Percentiles rank a stretch among this genome's conserved stretches.
These are phyloP conservation scores for Aquilaria agallochum DNA, from an alignment of 441 rosid genomes.

Conservation along the genomic window DNA sequence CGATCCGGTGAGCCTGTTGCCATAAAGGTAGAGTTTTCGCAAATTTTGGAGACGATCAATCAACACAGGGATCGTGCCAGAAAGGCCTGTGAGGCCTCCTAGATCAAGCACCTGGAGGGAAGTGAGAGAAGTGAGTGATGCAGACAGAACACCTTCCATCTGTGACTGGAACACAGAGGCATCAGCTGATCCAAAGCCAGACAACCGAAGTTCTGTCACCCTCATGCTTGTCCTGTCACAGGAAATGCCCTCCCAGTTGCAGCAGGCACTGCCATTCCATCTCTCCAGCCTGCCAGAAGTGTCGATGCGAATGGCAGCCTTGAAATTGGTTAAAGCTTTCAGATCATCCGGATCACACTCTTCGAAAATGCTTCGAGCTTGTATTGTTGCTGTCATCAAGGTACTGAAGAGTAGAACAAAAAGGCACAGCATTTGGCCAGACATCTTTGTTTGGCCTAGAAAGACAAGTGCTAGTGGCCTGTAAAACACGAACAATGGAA, in stretches of 20 bases:
- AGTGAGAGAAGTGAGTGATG: slow-evolving; percentile 33
- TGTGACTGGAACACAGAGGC: slow-evolving; percentile 35
- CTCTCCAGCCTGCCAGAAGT: slow-evolving; percentile 38
- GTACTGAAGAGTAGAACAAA: slow-evolving; percentile 17
- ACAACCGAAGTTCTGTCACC: slow-evolving; percentile 37
- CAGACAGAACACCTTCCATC: slow-evolving; percentile 44
- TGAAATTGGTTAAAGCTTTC: slow-evolving; percentile 36
- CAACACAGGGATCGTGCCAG: slow-evolving; percentile 37
- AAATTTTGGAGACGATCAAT: slow-evolving; percentile 40
- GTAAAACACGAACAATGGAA: neutral
- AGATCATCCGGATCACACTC: slow-evolving; percentile 37
- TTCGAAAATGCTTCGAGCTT: slow-evolving; percentile 9
- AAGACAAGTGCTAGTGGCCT: neutral
- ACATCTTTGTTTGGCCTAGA: slow-evolving; percentile 24
- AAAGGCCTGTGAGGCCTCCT: slow-evolving; percentile 38
- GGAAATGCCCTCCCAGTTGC: slow-evolving; percentile 47
- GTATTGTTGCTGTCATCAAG: slow-evolving; percentile 10
- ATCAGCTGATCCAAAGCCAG: slow-evolving; percentile 36
- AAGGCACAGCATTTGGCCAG: slow-evolving; percentile 16
- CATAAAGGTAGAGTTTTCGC: slow-evolving; percentile 35
- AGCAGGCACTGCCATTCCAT: slow-evolving; percentile 40
- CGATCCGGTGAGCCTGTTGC: slow-evolving; percentile 41
- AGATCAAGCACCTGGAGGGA: slow-evolving; percentile 49
- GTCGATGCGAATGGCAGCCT: slow-evolving; percentile 32
- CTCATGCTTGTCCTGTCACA: slow-evolving; percentile 37